Conservation (phyloP, 2,329 filamentous ascomycete species). For the Metarhizium sp. region DNA sequence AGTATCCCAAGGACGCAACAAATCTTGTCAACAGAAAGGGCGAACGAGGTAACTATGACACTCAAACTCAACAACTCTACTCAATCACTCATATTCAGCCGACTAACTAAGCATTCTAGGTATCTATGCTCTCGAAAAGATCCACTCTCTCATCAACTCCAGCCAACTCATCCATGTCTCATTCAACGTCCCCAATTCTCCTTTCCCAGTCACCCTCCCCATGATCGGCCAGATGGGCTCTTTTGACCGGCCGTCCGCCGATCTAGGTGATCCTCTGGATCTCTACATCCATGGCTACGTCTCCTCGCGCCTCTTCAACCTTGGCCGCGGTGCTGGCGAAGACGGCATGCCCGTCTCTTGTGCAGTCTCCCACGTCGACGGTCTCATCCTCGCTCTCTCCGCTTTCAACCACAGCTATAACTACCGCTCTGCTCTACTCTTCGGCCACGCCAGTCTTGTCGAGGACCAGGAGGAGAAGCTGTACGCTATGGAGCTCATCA, state of each 20-base stretch:
- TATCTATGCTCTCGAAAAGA: conserved; percentile 61
- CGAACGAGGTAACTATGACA: conserved; percentile 42
- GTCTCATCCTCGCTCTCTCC: conserved; percentile 68
- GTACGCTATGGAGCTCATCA: conserved; percentile 72
- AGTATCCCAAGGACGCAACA: conserved; percentile 53
- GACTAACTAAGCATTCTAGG: conserved; percentile 31
- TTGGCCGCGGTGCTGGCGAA: conserved; percentile 28
- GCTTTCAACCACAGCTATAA: conserved; percentile 79
- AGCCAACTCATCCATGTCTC: conserved; percentile 72
- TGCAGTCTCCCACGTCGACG: conserved; percentile 66
- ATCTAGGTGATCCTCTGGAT: conserved; percentile 56
- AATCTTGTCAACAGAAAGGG: conserved; percentile 62
- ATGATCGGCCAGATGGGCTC: conserved; percentile 82
- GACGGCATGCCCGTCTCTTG: conserved; percentile 62
- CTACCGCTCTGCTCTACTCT: conserved; percentile 72
- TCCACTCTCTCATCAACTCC: conserved; percentile 67
- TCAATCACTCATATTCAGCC: conserved; percentile 2
- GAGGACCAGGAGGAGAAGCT: conserved; percentile 60
- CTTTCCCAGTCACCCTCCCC: conserved; percentile 69
- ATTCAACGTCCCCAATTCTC: conserved; percentile 54
- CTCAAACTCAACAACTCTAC: neutral
- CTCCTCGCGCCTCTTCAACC: conserved; percentile 65
- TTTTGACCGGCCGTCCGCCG: conserved; percentile 52
- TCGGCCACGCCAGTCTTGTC: conserved; percentile 63
- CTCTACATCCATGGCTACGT: conserved; percentile 82